phyloP scores from a whole-genome alignment of 331 rosid species.

The Ulmus americana region DNA sequence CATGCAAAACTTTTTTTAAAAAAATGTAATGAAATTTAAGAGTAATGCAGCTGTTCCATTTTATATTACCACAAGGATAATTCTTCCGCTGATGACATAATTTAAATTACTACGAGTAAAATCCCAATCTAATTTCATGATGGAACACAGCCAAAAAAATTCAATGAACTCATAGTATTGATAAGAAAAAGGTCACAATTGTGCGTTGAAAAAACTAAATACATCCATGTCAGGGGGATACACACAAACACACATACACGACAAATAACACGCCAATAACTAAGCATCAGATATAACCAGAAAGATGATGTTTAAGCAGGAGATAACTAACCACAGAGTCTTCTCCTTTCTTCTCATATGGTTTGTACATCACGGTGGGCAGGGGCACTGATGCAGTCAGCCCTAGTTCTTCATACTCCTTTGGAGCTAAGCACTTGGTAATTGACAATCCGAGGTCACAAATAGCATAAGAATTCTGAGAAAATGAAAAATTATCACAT shows the following conservation, averaged over 20 bases:
- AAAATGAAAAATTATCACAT: conserved; percentile 25
- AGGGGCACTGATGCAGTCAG: conserved; percentile 45
- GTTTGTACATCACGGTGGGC: conserved; percentile 69
- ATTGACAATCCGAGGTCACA: conserved; percentile 87
- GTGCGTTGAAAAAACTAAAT: neutral
- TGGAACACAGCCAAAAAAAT: neutral
- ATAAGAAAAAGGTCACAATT: neutral
- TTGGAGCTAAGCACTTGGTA: conserved; percentile 51
- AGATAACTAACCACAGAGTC: conserved; percentile 52
- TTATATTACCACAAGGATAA: neutral
- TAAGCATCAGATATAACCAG: neutral
- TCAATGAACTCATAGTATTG: neutral
- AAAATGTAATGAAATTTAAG: conserved; percentile 12
- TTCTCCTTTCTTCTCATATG: conserved; percentile 58
- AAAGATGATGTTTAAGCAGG: neutral
- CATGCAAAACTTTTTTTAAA: conserved; percentile 12
- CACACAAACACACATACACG: neutral
- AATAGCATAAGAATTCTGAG: conserved; percentile 85
- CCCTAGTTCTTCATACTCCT: conserved; percentile 58
- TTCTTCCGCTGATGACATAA: too few species aligned
- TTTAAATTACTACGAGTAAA: neutral
- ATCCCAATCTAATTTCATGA: neutral
- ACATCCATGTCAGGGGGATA: neutral
- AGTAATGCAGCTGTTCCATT: neutral
- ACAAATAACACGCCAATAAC: neutral